Evolutionary conservation across 2,329 filamentous ascomycete genomes (phyloP).

Genomic region (Trichoderma koningii): DNA sequence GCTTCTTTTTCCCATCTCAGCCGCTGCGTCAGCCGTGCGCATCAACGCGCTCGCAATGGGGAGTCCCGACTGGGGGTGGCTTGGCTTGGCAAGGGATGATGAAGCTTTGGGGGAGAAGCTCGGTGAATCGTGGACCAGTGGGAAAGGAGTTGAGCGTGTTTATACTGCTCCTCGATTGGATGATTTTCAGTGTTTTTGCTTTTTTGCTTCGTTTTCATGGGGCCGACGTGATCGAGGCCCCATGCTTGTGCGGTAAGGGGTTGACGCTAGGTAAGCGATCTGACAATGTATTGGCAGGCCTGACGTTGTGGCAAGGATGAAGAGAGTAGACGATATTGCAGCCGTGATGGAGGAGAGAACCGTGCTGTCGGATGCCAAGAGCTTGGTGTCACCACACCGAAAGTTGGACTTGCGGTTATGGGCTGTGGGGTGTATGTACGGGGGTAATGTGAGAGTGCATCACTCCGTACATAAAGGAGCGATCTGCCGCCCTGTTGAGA

Average conservation of each 20-base stretch:
- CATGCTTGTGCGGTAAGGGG: slow-evolving; percentile 1
- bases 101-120: neutral
- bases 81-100: slow-evolving; percentile 17
- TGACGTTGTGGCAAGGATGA: neutral
- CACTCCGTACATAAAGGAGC: no score
- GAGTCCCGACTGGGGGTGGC: neutral
- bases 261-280: neutral
- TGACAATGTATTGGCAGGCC: neutral
- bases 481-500: no score
- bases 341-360: neutral
- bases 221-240: neutral
- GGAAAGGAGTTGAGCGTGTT: neutral
- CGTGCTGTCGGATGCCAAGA: slow-evolving; percentile 17
- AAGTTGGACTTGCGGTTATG: neutral
- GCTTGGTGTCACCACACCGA: slow-evolving; percentile 20
- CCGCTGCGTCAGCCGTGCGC: neutral
- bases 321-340: neutral
- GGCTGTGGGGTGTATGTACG: no score
- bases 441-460: no score
- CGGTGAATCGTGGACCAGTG: neutral
- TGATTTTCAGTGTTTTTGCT: neutral
- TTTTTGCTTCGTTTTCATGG: neutral
- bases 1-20: neutral
- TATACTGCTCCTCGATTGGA: neutral
- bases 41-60: neutral